Base-by-base conservation (phyloP, 2,329 filamentous ascomycete genomes). In the Verticillium isaacii region DNA sequence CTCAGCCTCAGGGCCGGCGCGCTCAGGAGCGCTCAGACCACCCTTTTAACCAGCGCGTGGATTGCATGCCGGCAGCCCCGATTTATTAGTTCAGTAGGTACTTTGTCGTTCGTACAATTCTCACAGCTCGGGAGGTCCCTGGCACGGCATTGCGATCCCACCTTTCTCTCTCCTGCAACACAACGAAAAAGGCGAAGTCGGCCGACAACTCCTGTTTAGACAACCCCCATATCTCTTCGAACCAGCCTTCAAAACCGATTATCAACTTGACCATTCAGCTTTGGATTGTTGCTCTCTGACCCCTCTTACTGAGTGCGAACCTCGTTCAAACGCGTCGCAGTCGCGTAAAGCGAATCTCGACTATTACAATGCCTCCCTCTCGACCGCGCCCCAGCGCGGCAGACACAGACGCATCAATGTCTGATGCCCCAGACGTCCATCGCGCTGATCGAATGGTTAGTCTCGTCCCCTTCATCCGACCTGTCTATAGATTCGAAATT, bases 351-450 rank as follows among this genome's bases (percentile, higher is more conserved):
- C 80, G 79, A 76, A 74, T 32, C 45, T 72, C 67, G 64, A 68
- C 61, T 65, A 61, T 71, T 71, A 74, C 68, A 68, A 87, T 85
- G 83, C 82, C 84, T 70, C 82, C 84, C 66, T 73, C 78, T 69
- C 81, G 83, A 69, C 79, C 81, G 66, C 79, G 78, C 73, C 77
- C 77, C 70, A 78, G 77, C 70, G 85, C 77, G 69, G 80, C 77
- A 68, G 84, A 88, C 66, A 80, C 80, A 41, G 85, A 87, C 79
- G 83, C 84, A 76, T 87, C 85, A 63, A 88, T 88, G 84, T 81
- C 79, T 54, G 86, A 89, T 72, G 83, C 80, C 60, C 82, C 82
- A 32, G 82, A 82, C 23, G 68, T 76, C 56, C 77, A 73, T 14
- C 73, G 75, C 36, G 72, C 63, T 56, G 79, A 84, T n/a, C 77